Percentiles rank a stretch among this genome's conserved stretches.
phyloP scores from a whole-genome alignment of 352 stramenopile species.

The Phytophthora cryptogea region DNA sequence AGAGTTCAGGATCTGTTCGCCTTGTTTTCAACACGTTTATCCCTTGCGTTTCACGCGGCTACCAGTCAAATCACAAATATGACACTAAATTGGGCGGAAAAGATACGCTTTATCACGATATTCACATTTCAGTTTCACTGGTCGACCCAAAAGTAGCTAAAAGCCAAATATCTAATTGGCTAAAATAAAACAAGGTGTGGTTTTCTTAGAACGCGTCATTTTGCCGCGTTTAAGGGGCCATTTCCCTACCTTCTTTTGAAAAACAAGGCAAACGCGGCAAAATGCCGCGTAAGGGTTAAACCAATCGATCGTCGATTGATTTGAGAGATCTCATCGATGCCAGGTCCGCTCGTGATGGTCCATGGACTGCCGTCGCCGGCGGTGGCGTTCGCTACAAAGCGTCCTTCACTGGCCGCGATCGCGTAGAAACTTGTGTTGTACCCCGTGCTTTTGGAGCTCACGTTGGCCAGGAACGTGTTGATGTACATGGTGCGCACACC shows the following conservation, averaged over 20 bases:
- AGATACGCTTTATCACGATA: neutral
- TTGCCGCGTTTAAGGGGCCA: neutral
- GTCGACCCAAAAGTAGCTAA: neutral
- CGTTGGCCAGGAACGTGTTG: conserved; percentile 33
- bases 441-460: conserved; percentile 29
- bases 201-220: no score
- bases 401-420: conserved; percentile 26
- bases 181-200: neutral
- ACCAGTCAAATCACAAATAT: neutral
- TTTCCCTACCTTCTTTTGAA: no score
- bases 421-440: conserved; percentile 37
- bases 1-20: neutral
- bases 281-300: no score
- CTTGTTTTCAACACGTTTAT: neutral
- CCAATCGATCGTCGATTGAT: conserved; percentile 33
- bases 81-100: neutral
- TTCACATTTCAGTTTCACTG: neutral
- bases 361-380: conserved; percentile 22
- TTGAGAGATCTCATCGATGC: conserved; percentile 32
- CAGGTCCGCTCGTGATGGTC: conserved; percentile 31
- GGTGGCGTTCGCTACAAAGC: conserved; percentile 31
- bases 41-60: neutral
- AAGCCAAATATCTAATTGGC: neutral
- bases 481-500: conserved; percentile 32
- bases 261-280: no score